A percentile compares a stretch with the other conserved stretches of the same genome.
Evolutionary conservation across 441 rosid genomes (phyloP).

Genomic region (Erodium texanum): DNA sequence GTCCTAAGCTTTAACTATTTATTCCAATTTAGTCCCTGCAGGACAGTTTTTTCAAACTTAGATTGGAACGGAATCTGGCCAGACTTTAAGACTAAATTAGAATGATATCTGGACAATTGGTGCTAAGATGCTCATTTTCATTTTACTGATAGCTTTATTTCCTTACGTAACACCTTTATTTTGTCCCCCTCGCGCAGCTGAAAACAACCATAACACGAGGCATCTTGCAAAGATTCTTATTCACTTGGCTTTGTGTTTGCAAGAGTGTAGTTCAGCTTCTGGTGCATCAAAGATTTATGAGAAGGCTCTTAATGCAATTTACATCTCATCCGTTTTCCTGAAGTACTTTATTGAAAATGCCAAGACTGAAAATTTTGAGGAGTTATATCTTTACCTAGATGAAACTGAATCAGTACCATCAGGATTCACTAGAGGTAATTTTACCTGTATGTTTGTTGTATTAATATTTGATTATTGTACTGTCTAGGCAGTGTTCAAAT

Average conservation of each 20-base stretch:
- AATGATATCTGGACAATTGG: too few species aligned
- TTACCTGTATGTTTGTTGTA: not conserved
- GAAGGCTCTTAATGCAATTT: conserved; percentile 70
- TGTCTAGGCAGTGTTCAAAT: not conserved
- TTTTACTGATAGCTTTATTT: not conserved
- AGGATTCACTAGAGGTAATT: conserved; percentile 49
- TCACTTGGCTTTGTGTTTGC: conserved; percentile 74
- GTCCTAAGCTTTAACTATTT: not conserved
- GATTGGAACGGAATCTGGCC: not conserved
- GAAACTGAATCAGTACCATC: conserved; percentile 55
- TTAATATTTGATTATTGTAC: not conserved
- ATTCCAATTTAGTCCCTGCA: not conserved
- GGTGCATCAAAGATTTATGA: conserved; percentile 33
- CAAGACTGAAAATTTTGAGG: conserved; percentile 34
- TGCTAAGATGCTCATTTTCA: not conserved
- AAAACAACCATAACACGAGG: conserved; percentile 66
- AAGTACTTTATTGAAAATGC: conserved; percentile 70
- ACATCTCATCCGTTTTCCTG: conserved; percentile 72
- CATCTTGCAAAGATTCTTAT: conserved; percentile 84
- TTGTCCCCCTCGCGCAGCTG: conserved; percentile 34
- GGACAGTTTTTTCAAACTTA: not conserved
- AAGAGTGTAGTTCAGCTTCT: conserved; percentile 48
- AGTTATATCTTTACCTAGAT: conserved; percentile 53
- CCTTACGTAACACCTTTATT: not conserved
- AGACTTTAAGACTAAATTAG: not conserved